These are phyloP conservation scores for Ampelomyces quisqualis DNA, from an alignment of 2,329 filamentous ascomycete genomes.

Conservation along the genomic window DNA sequence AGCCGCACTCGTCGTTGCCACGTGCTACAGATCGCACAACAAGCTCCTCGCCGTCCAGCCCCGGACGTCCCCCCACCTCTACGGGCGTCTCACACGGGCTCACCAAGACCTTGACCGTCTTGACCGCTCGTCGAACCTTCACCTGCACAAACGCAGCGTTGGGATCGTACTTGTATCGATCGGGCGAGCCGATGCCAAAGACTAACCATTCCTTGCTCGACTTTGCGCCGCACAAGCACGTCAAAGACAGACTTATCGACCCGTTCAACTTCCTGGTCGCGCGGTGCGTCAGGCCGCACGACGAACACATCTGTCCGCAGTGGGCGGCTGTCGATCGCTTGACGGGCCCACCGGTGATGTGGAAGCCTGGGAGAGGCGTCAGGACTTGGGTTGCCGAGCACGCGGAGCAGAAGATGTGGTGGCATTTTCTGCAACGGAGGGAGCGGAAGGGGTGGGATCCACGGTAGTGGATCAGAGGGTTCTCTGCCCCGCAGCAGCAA, in stretches of 20 bases:
- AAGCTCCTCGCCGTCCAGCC: too few relatives aligned
- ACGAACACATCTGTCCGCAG: background rate
- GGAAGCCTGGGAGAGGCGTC: background rate
- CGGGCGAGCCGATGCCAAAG: background rate
- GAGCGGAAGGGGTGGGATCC: background rate
- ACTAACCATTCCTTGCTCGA: background rate
- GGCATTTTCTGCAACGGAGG: background rate
- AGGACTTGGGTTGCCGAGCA: background rate
- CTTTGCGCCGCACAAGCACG: background rate
- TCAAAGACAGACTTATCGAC: background rate
- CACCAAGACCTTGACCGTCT: background rate
- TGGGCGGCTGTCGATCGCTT: too few relatives aligned
- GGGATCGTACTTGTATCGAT: background rate
- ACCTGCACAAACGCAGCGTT: background rate
- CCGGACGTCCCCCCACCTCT: too few relatives aligned
- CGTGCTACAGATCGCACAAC: too few relatives aligned
- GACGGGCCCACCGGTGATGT: too few relatives aligned
- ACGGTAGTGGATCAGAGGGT: background rate
- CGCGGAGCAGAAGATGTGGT: background rate
- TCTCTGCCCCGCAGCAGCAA: conserved; percentile 2
- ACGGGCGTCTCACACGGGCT: background rate
- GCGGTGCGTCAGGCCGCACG: background rate
- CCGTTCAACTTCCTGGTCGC: background rate
- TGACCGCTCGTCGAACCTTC: background rate
- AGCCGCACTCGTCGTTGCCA: too few relatives aligned